Evolutionary conservation across 768 basidiomycete species (phyloP).

Genomic region (Kondoa subrosea): DNA sequence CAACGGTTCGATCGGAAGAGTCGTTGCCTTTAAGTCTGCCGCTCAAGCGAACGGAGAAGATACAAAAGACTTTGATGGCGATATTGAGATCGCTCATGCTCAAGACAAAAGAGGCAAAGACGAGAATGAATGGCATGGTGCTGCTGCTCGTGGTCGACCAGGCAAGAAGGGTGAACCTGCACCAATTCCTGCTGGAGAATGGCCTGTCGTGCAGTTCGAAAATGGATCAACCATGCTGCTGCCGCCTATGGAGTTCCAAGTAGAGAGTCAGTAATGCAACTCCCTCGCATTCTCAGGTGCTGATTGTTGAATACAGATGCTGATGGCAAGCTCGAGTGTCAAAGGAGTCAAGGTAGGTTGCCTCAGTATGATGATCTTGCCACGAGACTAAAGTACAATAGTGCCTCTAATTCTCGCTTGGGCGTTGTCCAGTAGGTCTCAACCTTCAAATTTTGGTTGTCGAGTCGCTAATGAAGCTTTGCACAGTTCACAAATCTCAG

Average conservation of each 20-base stretch:
- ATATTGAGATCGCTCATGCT: neutral
- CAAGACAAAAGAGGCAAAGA: neutral
- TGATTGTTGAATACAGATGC: too few species aligned
- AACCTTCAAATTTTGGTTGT: too few species aligned
- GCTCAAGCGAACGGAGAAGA: neutral
- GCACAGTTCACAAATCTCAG: neutral
- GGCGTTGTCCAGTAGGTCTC: neutral
- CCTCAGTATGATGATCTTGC: neutral
- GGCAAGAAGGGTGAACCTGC: neutral
- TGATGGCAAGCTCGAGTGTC: neutral
- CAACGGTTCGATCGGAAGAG: conserved; percentile 81
- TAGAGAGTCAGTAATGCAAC: too few species aligned
- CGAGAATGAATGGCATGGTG: neutral
- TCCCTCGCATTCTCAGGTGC: too few species aligned
- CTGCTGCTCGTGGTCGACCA: neutral
- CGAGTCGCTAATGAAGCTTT: too few species aligned
- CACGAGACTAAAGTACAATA: neutral
- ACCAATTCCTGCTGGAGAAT: neutral
- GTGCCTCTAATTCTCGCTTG: neutral
- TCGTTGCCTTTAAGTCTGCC: conserved; percentile 47
- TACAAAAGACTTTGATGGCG: neutral
- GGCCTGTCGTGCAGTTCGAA: conserved; percentile 14
- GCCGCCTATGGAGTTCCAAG: conserved; percentile 12
- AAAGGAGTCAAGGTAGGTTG: neutral
- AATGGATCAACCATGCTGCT: conserved; percentile 10